Conservation (phyloP, 1,284 basidiomycete species). For the Tremellales sp. region DNA sequence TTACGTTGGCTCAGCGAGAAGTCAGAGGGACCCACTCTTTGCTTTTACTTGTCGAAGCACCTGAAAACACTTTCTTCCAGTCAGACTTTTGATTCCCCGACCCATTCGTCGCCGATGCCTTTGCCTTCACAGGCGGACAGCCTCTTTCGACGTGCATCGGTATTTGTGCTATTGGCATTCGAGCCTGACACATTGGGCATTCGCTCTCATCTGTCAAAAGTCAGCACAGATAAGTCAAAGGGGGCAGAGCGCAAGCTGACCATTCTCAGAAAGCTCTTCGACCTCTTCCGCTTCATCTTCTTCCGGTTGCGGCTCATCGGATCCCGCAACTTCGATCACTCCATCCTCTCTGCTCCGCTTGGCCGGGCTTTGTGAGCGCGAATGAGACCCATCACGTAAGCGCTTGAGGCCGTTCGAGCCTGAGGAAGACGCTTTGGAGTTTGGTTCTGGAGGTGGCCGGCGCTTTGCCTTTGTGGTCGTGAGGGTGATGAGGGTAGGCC, state of each 20-base stretch:
- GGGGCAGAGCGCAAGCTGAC: slow-evolving; percentile 12
- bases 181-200: slow-evolving; percentile 40
- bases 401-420: slow-evolving; percentile 5
- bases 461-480: slow-evolving; percentile 15
- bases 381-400: slow-evolving; percentile 10
- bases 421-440: slow-evolving; percentile 14
- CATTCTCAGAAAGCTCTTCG: slow-evolving; percentile 32
- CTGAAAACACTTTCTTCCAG: slow-evolving; percentile 46
- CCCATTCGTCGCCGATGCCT: slow-evolving; percentile 4
- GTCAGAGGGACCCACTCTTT: slow-evolving; percentile 17
- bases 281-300: slow-evolving; percentile 23
- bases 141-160: slow-evolving; percentile 43
- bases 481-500: slow-evolving; percentile 18
- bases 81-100: slow-evolving; percentile 38
- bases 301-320: slow-evolving; percentile 9
- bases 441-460: slow-evolving; percentile 14
- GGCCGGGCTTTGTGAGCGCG: slow-evolving; percentile 3
- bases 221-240: neutral
- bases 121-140: slow-evolving; percentile 35
- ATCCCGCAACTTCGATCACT: slow-evolving; percentile 1
- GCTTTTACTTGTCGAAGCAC: slow-evolving; percentile 19
- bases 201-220: slow-evolving; percentile 32
- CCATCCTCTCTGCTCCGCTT: slow-evolving; percentile 4
- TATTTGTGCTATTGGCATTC: slow-evolving; percentile 35
- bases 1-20: neutral